These are phyloP conservation scores for Novymonas esmeraldas DNA, from an alignment of 208 protist species.

Conservation along the genomic window DNA sequence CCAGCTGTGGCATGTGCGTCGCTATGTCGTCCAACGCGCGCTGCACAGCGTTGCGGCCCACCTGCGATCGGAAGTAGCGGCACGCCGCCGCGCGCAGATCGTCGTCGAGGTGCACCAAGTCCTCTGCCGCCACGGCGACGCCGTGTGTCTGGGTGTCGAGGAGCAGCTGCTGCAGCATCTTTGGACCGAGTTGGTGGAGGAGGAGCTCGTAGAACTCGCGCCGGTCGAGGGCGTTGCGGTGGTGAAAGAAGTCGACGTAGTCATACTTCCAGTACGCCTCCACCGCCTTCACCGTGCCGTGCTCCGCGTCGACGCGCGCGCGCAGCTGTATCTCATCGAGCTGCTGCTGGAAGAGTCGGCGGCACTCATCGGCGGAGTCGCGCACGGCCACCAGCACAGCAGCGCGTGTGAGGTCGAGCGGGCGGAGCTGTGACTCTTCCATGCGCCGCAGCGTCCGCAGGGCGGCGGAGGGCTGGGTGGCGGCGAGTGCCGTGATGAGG, in stretches of 20 bases:
- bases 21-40: conserved; percentile 68
- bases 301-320: conserved; percentile 55
- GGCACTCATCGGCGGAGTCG: conserved; percentile 47
- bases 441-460: conserved; percentile 79
- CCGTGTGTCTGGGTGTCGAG: conserved; percentile 29
- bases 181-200: conserved; percentile 51
- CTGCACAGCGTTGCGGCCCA: conserved; percentile 45
- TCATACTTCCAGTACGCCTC: conserved; percentile 88
- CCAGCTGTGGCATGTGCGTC: conserved; percentile 68
- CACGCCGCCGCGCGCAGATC: conserved; percentile 44
- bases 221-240: conserved; percentile 67
- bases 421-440: conserved; percentile 55
- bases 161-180: conserved; percentile 57
- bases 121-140: conserved; percentile 22
- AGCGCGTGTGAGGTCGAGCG: conserved; percentile 77
- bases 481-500: conserved; percentile 65
- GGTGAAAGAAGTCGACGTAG: conserved; percentile 79
- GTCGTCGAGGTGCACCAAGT: conserved; percentile 73
- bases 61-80: conserved; percentile 39
- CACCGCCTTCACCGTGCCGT: conserved; percentile 51
- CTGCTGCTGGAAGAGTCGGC: conserved; percentile 64
- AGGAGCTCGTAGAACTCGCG: conserved; percentile 60
- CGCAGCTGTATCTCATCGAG: conserved; percentile 51
- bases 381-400: conserved; percentile 59
- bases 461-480: conserved; percentile 62